Evolutionary conservation across 345 rosid species (phyloP), one percentile per base, ranked within the genome.

Genomic region (Sonneratia caseolaris): DNA sequence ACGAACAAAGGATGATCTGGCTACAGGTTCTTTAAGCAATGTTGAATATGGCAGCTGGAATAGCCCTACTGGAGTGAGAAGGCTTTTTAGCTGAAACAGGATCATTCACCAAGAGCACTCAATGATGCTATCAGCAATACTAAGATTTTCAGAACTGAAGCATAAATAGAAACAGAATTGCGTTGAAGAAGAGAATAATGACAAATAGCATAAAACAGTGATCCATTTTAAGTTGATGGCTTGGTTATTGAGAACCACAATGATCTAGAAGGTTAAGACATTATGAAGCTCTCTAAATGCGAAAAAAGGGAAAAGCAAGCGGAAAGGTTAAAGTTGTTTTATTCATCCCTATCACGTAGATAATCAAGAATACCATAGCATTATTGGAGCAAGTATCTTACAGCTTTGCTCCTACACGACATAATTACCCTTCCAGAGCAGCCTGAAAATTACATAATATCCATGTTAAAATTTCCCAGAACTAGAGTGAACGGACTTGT

Each of bases 391-490:
- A 81, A 95, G 93, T 74, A 92, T 95, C 88, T 86, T 90, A 83
- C 97, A 95, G 81, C 99, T 90, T 82, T 87, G 90, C 85, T 95
- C 99, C 78, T 95, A 96, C 70, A 92, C 77, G 82, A 87, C 92
- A 97, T 97, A 95, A 75, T 92, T 95, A 68, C 96, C 97, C 81
- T 89, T 95, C 89, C 88, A 89, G 32, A 92, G 92, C 87, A 95
- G 84, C 80, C 99, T 95, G 93, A 77, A 81, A 36, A 78, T 71
- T 74, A 70, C 68, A 74, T 61, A 71, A 77, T 69, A 32, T 37
- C 32, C 32, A 36, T 24, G 40, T 12, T 21, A 37, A 66, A 38
- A 7, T 66, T 12, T 36, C 16, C 5, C 61, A 19, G 22, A 56
- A 15, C 7, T 18, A 15, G 16, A 56, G 24, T 15, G 24, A 18